Evolutionary conservation across 768 basidiomycete genomes (phyloP).

Genomic region (Rossbeevera mucosa): DNA sequence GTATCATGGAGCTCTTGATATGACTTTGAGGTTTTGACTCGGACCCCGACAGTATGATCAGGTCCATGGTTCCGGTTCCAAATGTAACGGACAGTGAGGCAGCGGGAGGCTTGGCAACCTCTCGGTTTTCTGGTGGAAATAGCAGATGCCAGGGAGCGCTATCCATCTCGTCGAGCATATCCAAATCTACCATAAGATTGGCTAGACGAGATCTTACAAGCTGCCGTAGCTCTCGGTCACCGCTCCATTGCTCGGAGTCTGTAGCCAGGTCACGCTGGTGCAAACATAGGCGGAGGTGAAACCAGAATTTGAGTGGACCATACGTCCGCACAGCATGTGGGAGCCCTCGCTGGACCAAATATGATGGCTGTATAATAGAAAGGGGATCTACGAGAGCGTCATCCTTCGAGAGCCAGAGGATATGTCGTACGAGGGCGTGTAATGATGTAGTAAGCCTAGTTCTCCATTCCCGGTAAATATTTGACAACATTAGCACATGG

Average conservation of each 20-base stretch:
- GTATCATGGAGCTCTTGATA: conserved; percentile 23
- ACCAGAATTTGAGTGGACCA: conserved; percentile 68
- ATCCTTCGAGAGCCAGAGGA: conserved; percentile 49
- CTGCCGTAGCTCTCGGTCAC: conserved; percentile 31
- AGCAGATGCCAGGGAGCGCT: conserved; percentile 23
- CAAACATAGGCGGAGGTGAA: conserved; percentile 57
- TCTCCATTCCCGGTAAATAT: conserved; percentile 28
- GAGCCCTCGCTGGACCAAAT: conserved; percentile 69
- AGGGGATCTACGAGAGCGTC: conserved; percentile 63
- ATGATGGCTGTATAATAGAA: conserved; percentile 81
- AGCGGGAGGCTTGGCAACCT: conserved; percentile 4
- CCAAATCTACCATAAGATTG: conserved; percentile 40
- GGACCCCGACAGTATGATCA: conserved; percentile 20
- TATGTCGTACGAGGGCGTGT: conserved; percentile 40
- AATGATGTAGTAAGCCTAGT: conserved; percentile 30
- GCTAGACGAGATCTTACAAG: conserved; percentile 38
- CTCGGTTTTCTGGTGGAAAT: conserved; percentile 11
- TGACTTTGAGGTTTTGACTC: conserved; percentile 20
- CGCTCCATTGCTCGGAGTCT: conserved; percentile 5
- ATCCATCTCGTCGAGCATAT: conserved; percentile 31
- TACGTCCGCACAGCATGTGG: conserved; percentile 67
- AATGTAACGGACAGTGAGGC: conserved; percentile 11
- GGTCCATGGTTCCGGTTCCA: conserved; percentile 14
- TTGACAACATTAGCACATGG: conserved; percentile 10
- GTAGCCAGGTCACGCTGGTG: conserved; percentile 43